Evolutionary conservation across 176 grass and related monocot genomes (phyloP).

Genomic region (Saccharum officinarum): DNA sequence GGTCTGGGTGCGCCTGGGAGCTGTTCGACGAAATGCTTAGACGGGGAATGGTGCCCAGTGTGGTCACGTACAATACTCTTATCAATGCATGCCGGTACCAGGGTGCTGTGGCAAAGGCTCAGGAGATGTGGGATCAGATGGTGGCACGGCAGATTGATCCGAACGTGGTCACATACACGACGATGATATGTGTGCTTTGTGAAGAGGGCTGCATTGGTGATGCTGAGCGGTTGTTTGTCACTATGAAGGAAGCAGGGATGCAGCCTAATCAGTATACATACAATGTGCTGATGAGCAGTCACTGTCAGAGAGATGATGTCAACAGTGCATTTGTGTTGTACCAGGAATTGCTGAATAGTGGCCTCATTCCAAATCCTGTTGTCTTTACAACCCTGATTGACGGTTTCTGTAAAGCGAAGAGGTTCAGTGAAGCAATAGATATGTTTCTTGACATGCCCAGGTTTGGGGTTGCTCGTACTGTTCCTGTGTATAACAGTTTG

Average conservation of each 20-base stretch:
- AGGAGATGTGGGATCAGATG: slow-evolving; percentile 53
- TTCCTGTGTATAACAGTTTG: slow-evolving; percentile 56
- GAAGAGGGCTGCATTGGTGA: slow-evolving; percentile 41
- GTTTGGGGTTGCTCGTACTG: slow-evolving; percentile 45
- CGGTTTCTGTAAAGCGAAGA: slow-evolving; percentile 41
- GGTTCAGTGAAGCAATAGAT: slow-evolving; percentile 37
- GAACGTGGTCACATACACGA: slow-evolving; percentile 51
- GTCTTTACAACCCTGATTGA: slow-evolving; percentile 54
- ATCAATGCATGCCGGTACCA: slow-evolving; percentile 48
- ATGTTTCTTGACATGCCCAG: slow-evolving; percentile 44
- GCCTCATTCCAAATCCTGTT: slow-evolving; percentile 41
- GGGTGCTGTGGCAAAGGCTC: slow-evolving; percentile 33
- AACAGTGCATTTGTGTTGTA: slow-evolving; percentile 28
- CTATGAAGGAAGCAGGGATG: slow-evolving; percentile 53
- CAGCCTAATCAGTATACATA: slow-evolving; percentile 48
- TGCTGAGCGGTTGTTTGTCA: slow-evolving; percentile 24
- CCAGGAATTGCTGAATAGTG: slow-evolving; percentile 41
- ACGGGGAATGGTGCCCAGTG: slow-evolving; percentile 39
- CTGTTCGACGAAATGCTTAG: slow-evolving; percentile 56
- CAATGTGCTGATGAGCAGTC: slow-evolving; percentile 53
- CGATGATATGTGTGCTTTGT: slow-evolving; percentile 49
- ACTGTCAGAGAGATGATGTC: slow-evolving; percentile 32
- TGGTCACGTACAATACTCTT: slow-evolving; percentile 57
- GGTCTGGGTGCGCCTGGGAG: slow-evolving; percentile 31
- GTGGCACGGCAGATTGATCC: slow-evolving; percentile 22